Evolutionary conservation across 1,284 basidiomycete genomes (phyloP), one percentile per base, ranked within the genome.

Genomic region (Microbotryomycetes sp.): DNA sequence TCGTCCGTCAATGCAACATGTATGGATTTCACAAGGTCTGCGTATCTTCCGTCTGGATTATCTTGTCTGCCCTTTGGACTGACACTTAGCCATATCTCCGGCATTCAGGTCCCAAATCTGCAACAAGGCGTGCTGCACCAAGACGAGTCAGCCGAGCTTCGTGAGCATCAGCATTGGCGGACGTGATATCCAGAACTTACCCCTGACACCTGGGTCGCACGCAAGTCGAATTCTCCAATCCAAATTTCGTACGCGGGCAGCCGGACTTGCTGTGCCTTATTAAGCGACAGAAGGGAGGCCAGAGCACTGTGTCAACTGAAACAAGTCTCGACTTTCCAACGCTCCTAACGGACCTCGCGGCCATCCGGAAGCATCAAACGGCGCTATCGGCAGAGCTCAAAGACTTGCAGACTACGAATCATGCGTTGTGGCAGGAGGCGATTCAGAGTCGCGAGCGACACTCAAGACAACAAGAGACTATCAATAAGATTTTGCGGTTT

Each of bases 1-100:
- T 97, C 73, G 92, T 97, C 41, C 84, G 93, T 45, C 93, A 97
- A 76, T 82, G 97, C 72, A 97, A 97, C 81, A 96, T 96, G 91
- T 93, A 94, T 75, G 91, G 90, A 50, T 94, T 94, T 74, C 90
- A 68, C 64, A 70, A 70, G 62, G 68, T 64, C 27, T 21, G 65
- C 29, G 5, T 3, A 3, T 7, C 6, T 4, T 5, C 52, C 30
- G 11, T 26, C 11, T 21, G 27, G 24, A 41, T 24, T 24, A 11
- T 49, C 21, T 3, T 3, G 3, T 27, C 11, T 18, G 29, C n/a
- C 15, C 3, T 6, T 27, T 21, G 21, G 16, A 31, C 58, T 53
- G 15, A 16, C 48, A 47, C 18, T 41, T 50, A 11, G 21, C 29
- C 18, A 16, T 2, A 23, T 41, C 46, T 60, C 27, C 45, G 23